Percentiles rank a stretch among this genome's conserved stretches.
phyloP scores from a whole-genome alignment of 257 asterid genomes.

The Marsdenia floribunda region DNA sequence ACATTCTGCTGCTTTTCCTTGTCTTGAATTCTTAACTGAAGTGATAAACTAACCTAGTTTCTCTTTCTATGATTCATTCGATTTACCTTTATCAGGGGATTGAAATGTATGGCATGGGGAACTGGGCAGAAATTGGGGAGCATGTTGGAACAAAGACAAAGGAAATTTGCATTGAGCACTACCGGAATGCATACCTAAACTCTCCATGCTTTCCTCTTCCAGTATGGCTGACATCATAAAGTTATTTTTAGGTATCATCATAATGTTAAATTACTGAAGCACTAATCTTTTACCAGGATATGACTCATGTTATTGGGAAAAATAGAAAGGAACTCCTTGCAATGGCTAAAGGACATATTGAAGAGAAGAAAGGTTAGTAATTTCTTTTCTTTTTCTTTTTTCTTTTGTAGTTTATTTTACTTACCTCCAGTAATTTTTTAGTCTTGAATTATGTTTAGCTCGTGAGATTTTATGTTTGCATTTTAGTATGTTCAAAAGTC shows the following conservation, averaged over 20 bases:
- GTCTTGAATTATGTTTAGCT: not conserved
- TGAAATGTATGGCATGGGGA: constrained; percentile 93
- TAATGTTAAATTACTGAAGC: constrained; percentile 8
- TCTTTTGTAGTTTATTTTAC: not conserved
- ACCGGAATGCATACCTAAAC: constrained; percentile 55
- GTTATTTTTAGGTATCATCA: constrained; percentile 13
- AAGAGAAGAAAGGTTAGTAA: constrained; percentile 62
- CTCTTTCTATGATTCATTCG: constrained; percentile 15
- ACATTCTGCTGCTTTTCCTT: not conserved
- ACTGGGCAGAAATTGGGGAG: constrained; percentile 89
- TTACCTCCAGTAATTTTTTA: not conserved
- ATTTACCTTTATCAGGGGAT: constrained; percentile 45
- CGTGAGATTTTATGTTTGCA: not conserved
- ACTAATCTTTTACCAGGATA: constrained; percentile 45
- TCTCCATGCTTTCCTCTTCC: constrained; percentile 92
- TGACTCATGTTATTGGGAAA: constrained; percentile 75
- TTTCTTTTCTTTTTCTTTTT: not conserved
- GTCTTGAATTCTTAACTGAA: not conserved
- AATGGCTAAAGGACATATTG: constrained; percentile 63
- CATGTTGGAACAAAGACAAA: constrained; percentile 85
- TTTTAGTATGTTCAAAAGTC: not conserved
- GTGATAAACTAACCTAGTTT: not conserved
- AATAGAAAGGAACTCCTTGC: constrained; percentile 74
- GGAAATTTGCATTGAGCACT: constrained; percentile 73
- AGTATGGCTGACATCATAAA: constrained; percentile 35